Base-by-base conservation (phyloP, 805 yeast species). In the Zygoascus ofunaensis region DNA sequence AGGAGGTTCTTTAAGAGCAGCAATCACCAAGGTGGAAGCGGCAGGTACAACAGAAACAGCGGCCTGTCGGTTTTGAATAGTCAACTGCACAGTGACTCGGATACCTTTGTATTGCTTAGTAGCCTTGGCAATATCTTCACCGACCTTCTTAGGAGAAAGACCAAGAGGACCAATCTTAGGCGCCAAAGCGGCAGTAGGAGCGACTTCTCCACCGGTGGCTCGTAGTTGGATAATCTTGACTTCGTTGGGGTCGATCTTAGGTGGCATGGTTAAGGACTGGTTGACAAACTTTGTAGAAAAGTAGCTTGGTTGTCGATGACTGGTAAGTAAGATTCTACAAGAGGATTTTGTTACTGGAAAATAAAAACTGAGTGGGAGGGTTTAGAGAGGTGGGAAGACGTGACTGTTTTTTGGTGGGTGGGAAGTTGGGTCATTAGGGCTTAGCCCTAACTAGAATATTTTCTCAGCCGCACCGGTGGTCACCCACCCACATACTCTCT, bases 91-190 rank as follows among this genome's bases (percentile, higher is more conserved):
- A 60, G 98, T 92, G 68, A 92, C 97, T 75, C 90, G 86, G 68
- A 92, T 90, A 80, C 98, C 98, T 79, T 92, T 92, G 94, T 80
- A 90, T 70, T 82, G 80, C 77, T 85, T 83, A 77, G 98, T 90
- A 72, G 98, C 98, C 83, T 92, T 92, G 72, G 98, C 98, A 66
- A 92, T 92, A 72, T 92, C 98, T 77, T 92, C 98, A 89, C 98
- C 98, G 69, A 92, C 96, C 83, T 92, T 90, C 94, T 90, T 92
- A 79, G 98, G 97, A 55, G 97, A 87, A 65, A 92, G 79, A 87
- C 98, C 98, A 71, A 92, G 86, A 64, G 98, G 98, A 86, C 98
- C 98, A 70, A 92, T 92, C 90, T 92, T 92, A 72, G 98, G 98
- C 64, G 98, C 98, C 68, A 92, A 84, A 60, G 98, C 96, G 60